Percentiles rank a stretch among this genome's conserved stretches.
phyloP scores from a whole-genome alignment of 2,329 filamentous ascomycete species.

The Xylariales sp. region DNA sequence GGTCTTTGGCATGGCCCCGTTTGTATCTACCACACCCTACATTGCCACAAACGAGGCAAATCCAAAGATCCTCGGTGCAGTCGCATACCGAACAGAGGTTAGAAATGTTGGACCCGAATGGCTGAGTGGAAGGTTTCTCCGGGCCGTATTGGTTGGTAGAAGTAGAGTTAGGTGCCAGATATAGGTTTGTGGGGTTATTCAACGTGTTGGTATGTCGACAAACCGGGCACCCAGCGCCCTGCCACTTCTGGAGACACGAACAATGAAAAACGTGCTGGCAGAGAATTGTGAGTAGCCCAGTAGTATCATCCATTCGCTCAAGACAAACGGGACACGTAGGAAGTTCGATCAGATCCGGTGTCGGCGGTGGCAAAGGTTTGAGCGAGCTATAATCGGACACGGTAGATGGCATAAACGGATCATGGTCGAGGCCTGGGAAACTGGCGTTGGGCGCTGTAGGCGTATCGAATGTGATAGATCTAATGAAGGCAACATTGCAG shows the following conservation, averaged over 20 bases:
- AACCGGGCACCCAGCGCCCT: constrained; percentile 91
- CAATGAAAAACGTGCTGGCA: constrained; percentile 99
- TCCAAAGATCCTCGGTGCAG: constrained; percentile 86
- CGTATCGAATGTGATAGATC: constrained; percentile 85
- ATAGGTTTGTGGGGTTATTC: constrained; percentile 37
- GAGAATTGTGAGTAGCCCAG: constrained; percentile 91
- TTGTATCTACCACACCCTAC: constrained; percentile 96
- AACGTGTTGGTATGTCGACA: constrained; percentile 82
- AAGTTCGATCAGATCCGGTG: constrained; percentile 87
- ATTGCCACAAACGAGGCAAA: constrained; percentile 92
- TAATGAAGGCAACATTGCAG: constrained; percentile 94
- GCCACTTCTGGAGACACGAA: constrained; percentile 95
- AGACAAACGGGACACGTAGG: constrained; percentile 97
- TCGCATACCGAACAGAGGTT: constrained; percentile 87
- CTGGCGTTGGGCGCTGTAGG: constrained; percentile 61
- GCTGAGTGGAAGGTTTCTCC: constrained; percentile 62
- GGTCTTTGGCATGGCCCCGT: constrained; percentile 89
- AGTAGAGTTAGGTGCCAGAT: constrained; percentile 39
- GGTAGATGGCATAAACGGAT: constrained; percentile 69
- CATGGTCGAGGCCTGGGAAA: constrained; percentile 70
- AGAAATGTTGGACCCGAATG: constrained; percentile 69
- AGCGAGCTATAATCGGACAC: constrained; percentile 57
- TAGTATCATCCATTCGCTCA: constrained; percentile 98
- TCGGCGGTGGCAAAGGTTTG: constrained; percentile 73
- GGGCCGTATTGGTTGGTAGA: constrained; percentile 54